Percentiles rank a stretch among this genome's conserved stretches.
These are phyloP conservation scores for Lathyrus aphaca DNA, from an alignment of 306 rosid species.

Conservation along the genomic window DNA sequence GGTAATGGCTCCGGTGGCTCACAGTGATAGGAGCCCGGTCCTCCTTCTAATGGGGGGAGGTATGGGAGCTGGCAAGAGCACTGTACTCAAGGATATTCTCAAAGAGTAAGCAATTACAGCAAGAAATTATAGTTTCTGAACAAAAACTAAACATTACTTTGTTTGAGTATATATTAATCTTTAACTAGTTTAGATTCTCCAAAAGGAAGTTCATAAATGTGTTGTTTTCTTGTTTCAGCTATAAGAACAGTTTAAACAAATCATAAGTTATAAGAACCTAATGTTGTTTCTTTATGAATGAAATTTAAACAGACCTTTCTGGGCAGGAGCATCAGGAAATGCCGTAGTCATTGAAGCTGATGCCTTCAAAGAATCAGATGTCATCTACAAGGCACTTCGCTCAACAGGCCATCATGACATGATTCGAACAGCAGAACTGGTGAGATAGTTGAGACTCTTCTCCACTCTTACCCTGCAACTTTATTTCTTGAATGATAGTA, in stretches of 20 bases:
- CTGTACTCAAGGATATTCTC: slow-evolving; percentile 90
- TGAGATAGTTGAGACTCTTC: slow-evolving; percentile 41
- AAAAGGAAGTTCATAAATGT: slow-evolving; percentile 16
- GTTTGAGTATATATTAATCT: neutral
- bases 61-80: slow-evolving; percentile 99
- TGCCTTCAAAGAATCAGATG: slow-evolving; percentile 97
- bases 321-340: slow-evolving; percentile 85
- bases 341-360: slow-evolving; percentile 90
- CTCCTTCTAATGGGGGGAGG: slow-evolving; percentile 98
- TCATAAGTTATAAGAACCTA: slow-evolving; percentile 38
- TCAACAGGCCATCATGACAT: slow-evolving; percentile 85
- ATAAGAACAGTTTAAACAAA: no score
- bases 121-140: slow-evolving; percentile 37
- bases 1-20: slow-evolving; percentile 98
- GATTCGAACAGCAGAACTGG: slow-evolving; percentile 94
- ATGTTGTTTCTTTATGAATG: slow-evolving; percentile 39
- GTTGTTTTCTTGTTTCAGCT: slow-evolving; percentile 32
- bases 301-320: slow-evolving; percentile 77
- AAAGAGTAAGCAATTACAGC: slow-evolving; percentile 83
- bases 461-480: slow-evolving; percentile 9
- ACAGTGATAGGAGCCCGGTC: slow-evolving; percentile 88
- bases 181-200: neutral
- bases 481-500: neutral
- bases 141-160: slow-evolving; percentile 12
- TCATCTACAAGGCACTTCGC: slow-evolving; percentile 87